A percentile compares a stretch with the other conserved stretches of the same genome.
phyloP scores from a whole-genome alignment of 352 stramenopile species.

The Phytophthora pini region DNA sequence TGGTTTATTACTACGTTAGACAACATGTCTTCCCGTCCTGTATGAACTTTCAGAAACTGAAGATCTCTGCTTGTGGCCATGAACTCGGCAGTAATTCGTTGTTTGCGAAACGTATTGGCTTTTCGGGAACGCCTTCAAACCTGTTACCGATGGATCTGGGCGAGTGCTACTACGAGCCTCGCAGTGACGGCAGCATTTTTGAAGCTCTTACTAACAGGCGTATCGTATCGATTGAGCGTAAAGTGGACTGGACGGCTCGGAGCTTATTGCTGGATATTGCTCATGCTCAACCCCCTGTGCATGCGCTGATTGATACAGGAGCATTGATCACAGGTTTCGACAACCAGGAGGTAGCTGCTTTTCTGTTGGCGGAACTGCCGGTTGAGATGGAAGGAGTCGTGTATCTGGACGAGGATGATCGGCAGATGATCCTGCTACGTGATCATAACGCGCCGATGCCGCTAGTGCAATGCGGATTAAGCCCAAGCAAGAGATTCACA shows the following conservation, averaged over 20 bases:
- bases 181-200: conserved; percentile 99
- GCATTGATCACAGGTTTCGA: conserved; percentile 92
- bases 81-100: conserved; percentile 98
- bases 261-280: conserved; percentile 86
- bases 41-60: conserved; percentile 99
- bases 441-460: conserved; percentile 95
- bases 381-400: conserved; percentile 89
- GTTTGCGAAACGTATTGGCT: conserved; percentile 98
- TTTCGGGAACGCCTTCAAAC: conserved; percentile 99
- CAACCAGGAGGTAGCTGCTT: conserved; percentile 89
- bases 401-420: conserved; percentile 91
- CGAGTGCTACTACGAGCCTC: conserved; percentile 98
- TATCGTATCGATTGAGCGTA: conserved; percentile 90
- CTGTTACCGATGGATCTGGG: conserved; percentile 98
- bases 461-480: conserved; percentile 90
- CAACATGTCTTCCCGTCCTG: conserved; percentile 99
- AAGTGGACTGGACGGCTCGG: conserved; percentile 81
- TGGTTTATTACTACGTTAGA: conserved; percentile 98
- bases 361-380: conserved; percentile 81
- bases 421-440: conserved; percentile 93
- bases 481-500: conserved; percentile 88
- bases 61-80: conserved; percentile 99
- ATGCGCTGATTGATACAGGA: conserved; percentile 92
- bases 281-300: conserved; percentile 68
- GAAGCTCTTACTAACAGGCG: conserved; percentile 94